Percentiles rank a stretch among this genome's conserved stretches.
These are phyloP conservation scores for Friedmanniomyces simplex DNA, from an alignment of 495 filamentous ascomycete genomes.

Conservation along the genomic window DNA sequence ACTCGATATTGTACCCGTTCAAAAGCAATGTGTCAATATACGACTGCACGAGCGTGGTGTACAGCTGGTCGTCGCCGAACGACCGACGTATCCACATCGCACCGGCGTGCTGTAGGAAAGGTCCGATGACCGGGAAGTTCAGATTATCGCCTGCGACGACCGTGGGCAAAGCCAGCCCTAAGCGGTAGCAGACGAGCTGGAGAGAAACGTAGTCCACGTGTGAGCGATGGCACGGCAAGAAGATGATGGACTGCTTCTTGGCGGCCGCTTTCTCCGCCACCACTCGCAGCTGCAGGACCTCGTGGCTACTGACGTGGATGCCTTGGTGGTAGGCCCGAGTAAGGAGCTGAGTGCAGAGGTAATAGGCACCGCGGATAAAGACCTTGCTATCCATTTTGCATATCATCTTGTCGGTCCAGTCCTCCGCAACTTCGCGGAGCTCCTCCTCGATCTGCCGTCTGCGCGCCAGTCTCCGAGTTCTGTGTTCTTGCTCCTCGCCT, in stretches of 20 bases:
- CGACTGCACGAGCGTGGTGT: conserved; percentile 80
- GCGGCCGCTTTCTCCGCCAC: conserved; percentile 72
- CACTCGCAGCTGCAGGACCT: conserved; percentile 68
- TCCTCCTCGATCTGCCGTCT: conserved; percentile 27
- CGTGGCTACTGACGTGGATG: conserved; percentile 90
- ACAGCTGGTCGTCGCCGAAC: conserved; percentile 86
- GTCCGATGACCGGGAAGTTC: conserved; percentile 82
- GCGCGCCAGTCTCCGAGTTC: conserved; percentile 8
- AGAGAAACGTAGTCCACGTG: conserved; percentile 94
- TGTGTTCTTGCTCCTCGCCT: conserved; percentile 10
- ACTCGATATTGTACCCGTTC: conserved; percentile 87
- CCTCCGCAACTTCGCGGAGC: conserved; percentile 64
- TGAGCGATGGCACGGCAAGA: conserved; percentile 85
- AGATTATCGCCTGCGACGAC: conserved; percentile 94
- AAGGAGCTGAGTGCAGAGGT: conserved; percentile 74
- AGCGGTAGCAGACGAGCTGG: conserved; percentile 86
- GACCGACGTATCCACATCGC: conserved; percentile 94
- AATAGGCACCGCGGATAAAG: conserved; percentile 89
- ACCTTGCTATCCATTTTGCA: conserved; percentile 96
- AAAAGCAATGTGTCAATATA: conserved; percentile 91
- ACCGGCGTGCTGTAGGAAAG: conserved; percentile 87
- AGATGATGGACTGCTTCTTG: conserved; percentile 91
- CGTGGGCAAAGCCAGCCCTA: conserved; percentile 81
- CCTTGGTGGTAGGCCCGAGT: conserved; percentile 92
- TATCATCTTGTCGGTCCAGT: conserved; percentile 88